These are phyloP conservation scores for Pholiota microspora DNA, from an alignment of 768 basidiomycete genomes.

Conservation along the genomic window DNA sequence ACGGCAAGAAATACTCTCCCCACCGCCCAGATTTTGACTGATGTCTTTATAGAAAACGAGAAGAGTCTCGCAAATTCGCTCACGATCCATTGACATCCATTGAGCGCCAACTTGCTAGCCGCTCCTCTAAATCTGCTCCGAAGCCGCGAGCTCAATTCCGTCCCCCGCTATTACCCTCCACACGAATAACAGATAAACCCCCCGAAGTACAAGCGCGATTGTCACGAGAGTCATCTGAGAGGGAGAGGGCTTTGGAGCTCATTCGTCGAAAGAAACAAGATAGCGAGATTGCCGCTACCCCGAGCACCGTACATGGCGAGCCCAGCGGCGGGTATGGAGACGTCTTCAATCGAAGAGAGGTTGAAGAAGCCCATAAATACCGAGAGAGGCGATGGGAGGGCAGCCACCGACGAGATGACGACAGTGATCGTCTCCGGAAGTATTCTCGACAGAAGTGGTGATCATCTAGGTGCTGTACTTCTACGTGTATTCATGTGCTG, in stretches of 20 bases:
- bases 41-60: slow-evolving; percentile 47
- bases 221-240: slow-evolving; percentile 71
- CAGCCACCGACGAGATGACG: slow-evolving; percentile 13
- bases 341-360: slow-evolving; percentile 66
- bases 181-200: slow-evolving; percentile 24
- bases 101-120: slow-evolving; percentile 57
- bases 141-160: slow-evolving; percentile 14
- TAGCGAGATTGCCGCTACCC: slow-evolving; percentile 63
- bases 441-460: slow-evolving; percentile 16
- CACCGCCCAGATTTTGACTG: background rate
- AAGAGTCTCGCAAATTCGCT: slow-evolving; percentile 57
- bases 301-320: slow-evolving; percentile 61
- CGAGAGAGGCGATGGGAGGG: slow-evolving; percentile 26
- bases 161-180: slow-evolving; percentile 14
- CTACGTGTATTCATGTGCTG: background rate
- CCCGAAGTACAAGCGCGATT: slow-evolving; percentile 57
- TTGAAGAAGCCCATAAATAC: slow-evolving; percentile 67
- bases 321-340: slow-evolving; percentile 56
- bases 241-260: slow-evolving; percentile 71
- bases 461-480: background rate
- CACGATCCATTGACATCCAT: slow-evolving; percentile 78
- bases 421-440: slow-evolving; percentile 13
- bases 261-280: slow-evolving; percentile 67
- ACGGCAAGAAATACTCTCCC: background rate
- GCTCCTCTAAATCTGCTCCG: slow-evolving; percentile 26